Evolutionary conservation across 2,329 filamentous ascomycete species (phyloP).

Genomic region (Cladosporium oxysporum): DNA sequence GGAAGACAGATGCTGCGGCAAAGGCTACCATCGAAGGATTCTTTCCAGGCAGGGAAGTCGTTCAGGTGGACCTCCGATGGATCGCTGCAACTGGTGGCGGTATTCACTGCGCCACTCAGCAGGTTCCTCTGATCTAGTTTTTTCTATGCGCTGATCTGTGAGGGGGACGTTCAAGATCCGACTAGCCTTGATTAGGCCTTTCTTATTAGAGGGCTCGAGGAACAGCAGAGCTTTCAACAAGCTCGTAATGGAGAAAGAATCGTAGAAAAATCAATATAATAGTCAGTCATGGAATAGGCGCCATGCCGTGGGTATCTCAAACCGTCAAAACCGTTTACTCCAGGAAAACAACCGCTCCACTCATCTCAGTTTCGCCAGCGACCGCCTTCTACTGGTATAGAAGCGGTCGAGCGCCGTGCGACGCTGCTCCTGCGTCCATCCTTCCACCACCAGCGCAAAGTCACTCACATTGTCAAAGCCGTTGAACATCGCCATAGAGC

Average conservation of each 20-base stretch:
- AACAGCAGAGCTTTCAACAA: background rate
- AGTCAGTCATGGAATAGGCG: background rate
- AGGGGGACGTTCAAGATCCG: background rate
- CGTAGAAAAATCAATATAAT: background rate
- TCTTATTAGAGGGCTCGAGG: no score
- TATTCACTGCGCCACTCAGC: slow-evolving; percentile 25
- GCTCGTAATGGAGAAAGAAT: background rate
- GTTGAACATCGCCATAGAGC: slow-evolving; percentile 79
- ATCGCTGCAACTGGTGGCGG: slow-evolving; percentile 25
- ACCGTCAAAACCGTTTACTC: background rate
- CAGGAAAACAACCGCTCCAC: background rate
- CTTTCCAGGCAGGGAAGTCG: slow-evolving; percentile 23
- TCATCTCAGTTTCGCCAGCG: background rate
- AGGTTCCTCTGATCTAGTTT: slow-evolving; percentile 1
- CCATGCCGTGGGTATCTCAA: slow-evolving; percentile 1
- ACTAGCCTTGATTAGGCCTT: no score
- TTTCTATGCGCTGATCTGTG: no score
- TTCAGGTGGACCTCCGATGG: slow-evolving; percentile 24
- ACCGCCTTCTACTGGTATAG: slow-evolving; percentile 53
- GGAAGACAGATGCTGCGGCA: slow-evolving; percentile 21
- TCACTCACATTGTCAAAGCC: slow-evolving; percentile 75
- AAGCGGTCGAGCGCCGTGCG: slow-evolving; percentile 77
- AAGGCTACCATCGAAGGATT: slow-evolving; percentile 19
- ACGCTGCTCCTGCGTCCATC: slow-evolving; percentile 82
- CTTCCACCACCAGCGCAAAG: slow-evolving; percentile 88